Evolutionary conservation across 2,329 filamentous ascomycete genomes (phyloP).

Genomic region (Thielaviopsis punctulata): DNA sequence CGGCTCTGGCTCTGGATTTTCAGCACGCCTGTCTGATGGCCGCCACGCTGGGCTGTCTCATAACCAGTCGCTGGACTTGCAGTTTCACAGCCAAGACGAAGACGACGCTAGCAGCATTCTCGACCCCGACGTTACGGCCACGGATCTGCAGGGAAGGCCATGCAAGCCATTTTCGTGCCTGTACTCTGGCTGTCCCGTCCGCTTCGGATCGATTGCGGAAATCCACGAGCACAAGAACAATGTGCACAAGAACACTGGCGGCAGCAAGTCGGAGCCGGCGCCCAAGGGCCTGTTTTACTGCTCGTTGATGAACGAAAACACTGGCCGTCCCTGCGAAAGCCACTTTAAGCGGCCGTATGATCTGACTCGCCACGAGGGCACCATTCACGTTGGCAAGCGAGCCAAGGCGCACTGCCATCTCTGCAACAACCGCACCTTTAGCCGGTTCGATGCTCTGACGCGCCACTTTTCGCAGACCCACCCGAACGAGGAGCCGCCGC

Average conservation of each 20-base stretch:
- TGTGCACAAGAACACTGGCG: constrained; percentile 71
- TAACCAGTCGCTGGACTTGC: no score
- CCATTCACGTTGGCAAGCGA: constrained; percentile 88
- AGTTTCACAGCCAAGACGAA: no score
- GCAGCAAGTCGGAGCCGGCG: constrained; percentile 41
- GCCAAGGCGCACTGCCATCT: constrained; percentile 85
- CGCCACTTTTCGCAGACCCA: constrained; percentile 90
- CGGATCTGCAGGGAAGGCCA: no score
- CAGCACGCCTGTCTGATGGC: no score
- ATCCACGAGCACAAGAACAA: constrained; percentile 94
- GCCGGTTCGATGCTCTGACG: constrained; percentile 82
- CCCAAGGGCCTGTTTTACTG: constrained; percentile 90
- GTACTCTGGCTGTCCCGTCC: constrained; percentile 73
- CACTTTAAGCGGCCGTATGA: constrained; percentile 94
- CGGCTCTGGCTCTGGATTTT: background rate
- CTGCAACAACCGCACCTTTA: constrained; percentile 96
- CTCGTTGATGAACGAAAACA: constrained; percentile 83
- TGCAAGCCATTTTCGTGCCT: constrained; percentile 77
- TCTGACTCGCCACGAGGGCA: constrained; percentile 88
- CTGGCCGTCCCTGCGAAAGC: constrained; percentile 60
- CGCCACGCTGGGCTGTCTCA: no score
- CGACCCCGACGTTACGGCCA: background rate
- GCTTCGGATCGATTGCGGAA: constrained; percentile 74
- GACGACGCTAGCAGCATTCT: background rate
- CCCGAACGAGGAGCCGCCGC: constrained; percentile 70